phyloP scores from a whole-genome alignment of 1,284 basidiomycete species.

The Irpex rosettiformis region DNA sequence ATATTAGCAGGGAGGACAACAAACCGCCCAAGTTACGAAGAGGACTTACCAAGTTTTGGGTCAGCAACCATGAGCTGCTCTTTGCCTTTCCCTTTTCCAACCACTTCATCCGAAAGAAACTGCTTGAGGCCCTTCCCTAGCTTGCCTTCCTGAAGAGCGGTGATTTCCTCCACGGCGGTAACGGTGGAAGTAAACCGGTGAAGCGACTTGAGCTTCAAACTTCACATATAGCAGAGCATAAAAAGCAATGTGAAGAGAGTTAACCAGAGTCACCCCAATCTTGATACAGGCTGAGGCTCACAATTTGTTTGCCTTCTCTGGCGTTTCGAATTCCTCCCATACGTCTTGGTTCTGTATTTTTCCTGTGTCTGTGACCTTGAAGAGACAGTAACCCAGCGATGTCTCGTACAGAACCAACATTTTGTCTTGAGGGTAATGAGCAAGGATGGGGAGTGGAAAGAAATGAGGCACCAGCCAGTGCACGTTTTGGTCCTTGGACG shows the following conservation, averaged over 20 bases:
- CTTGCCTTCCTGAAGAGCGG: slow-evolving; percentile 90
- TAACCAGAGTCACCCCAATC: background rate
- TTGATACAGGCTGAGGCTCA: slow-evolving; percentile 37
- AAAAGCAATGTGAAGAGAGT: background rate
- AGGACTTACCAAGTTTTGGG: slow-evolving; percentile 77
- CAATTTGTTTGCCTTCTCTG: slow-evolving; percentile 90
- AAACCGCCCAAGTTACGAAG: background rate
- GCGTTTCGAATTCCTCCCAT: slow-evolving; percentile 90
- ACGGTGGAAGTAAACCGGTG: slow-evolving; percentile 97
- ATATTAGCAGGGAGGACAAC: background rate
- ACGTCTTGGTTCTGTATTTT: slow-evolving; percentile 87
- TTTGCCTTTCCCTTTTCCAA: slow-evolving; percentile 86
- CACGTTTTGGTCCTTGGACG: background rate
- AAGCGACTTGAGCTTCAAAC: slow-evolving; percentile 91
- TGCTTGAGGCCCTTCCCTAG: slow-evolving; percentile 91
- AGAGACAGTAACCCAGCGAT: slow-evolving; percentile 93
- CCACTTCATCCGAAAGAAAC: slow-evolving; percentile 87
- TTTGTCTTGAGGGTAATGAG: slow-evolving; percentile 24
- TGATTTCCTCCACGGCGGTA: slow-evolving; percentile 97
- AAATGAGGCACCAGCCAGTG: slow-evolving; percentile 3
- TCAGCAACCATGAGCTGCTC: slow-evolving; percentile 89
- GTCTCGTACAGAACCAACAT: slow-evolving; percentile 88
- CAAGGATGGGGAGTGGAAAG: slow-evolving; percentile 9
- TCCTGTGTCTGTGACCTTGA: slow-evolving; percentile 91
- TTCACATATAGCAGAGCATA: slow-evolving; percentile 28